Evolutionary conservation across 192 early-diverging fungal genomes (phyloP).

Genomic region (Podila minutissima): DNA sequence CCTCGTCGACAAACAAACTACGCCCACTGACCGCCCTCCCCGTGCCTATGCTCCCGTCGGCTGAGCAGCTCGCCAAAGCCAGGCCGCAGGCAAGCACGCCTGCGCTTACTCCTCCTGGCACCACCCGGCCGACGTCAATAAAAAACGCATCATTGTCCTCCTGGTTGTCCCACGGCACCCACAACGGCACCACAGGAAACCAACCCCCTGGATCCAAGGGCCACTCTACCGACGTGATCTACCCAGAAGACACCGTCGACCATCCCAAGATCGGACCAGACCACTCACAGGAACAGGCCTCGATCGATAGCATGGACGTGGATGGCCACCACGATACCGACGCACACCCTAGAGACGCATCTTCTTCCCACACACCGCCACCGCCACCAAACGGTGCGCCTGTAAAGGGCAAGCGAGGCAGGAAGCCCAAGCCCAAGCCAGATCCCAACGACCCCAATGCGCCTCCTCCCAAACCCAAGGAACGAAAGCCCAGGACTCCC

Average conservation of each 20-base stretch:
- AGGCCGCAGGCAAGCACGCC: neutral
- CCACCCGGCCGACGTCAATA: neutral
- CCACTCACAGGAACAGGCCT: neutral
- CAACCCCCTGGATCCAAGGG: no score
- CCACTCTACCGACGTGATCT: no score
- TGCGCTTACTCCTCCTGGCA: neutral
- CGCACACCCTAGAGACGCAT: neutral
- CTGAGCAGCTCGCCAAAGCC: conserved; percentile 8
- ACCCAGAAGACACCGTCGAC: neutral
- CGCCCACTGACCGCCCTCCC: conserved; percentile 25
- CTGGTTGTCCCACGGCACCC: neutral
- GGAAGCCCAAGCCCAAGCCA: conserved; percentile 35
- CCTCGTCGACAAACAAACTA: neutral
- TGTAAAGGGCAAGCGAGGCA: conserved; percentile 19
- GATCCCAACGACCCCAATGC: neutral
- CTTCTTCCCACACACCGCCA: neutral
- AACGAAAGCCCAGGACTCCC: conserved; percentile 9
- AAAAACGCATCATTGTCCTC: neutral
- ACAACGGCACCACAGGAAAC: neutral
- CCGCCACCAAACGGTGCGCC: conserved; percentile 1
- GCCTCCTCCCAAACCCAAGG: conserved; percentile 8
- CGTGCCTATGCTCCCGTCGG: conserved; percentile 26
- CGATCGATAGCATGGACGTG: conserved; percentile 1
- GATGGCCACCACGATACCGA: neutral
- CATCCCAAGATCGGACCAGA: neutral